These are phyloP conservation scores for Solanum pennellii DNA, from an alignment of 257 asterid species.

Conservation along the genomic window DNA sequence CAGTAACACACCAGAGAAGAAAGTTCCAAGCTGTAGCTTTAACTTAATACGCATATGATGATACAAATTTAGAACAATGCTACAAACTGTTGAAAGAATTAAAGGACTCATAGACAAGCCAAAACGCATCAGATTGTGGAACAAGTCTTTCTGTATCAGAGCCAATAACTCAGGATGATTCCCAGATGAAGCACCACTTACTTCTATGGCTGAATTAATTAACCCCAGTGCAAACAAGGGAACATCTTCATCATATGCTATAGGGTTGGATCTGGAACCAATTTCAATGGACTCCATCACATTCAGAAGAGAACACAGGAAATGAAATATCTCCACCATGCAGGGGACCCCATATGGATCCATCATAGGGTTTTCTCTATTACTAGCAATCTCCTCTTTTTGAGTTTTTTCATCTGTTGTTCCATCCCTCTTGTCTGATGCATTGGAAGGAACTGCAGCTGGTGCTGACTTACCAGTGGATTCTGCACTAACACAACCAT, in stretches of 20 bases:
- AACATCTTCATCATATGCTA: constrained; percentile 89
- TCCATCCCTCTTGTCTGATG: constrained; percentile 4
- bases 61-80: constrained; percentile 87
- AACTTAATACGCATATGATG: constrained; percentile 69
- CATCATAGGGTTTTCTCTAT: constrained; percentile 33
- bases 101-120: constrained; percentile 88
- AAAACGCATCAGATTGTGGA: constrained; percentile 76
- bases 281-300: constrained; percentile 62
- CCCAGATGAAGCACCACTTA: constrained; percentile 65
- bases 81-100: constrained; percentile 80
- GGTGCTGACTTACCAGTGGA: constrained; percentile 14
- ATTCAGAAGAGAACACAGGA: constrained; percentile 75
- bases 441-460: constrained; percentile 3
- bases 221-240: constrained; percentile 88
- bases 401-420: constrained; percentile 7
- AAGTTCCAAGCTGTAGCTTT: constrained; percentile 79
- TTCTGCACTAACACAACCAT: constrained; percentile 22
- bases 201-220: constrained; percentile 73
- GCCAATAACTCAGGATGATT: constrained; percentile 61
- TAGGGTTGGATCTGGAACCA: constrained; percentile 58
- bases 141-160: constrained; percentile 76
- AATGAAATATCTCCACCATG: constrained; percentile 79
- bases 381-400: constrained; percentile 20
- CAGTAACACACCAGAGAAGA: constrained; percentile 64
- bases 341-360: constrained; percentile 82